Base-by-base conservation (phyloP, 768 basidiomycete genomes). In the Strobilomyces echinocephalus region DNA sequence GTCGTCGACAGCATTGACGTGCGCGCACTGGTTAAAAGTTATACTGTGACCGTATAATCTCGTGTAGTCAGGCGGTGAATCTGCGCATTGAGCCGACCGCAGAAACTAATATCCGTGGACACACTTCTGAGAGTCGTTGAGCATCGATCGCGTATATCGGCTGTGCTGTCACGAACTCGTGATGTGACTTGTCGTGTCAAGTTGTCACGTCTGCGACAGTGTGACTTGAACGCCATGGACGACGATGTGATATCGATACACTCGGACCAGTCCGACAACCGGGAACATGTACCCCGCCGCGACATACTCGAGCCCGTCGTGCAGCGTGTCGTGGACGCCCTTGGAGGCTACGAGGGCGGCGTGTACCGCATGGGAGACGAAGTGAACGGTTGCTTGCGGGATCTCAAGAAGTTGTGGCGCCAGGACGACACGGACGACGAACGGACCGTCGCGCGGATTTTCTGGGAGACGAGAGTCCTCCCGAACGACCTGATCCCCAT, bases 351-450 rank as follows among this genome's bases (percentile, higher is more conserved):
- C 59, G 88, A 92, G 69, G 77, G 68, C 7, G 79, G 76, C 20
- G 69, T 64, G 5, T 93, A 93, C 69, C 75, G 84, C 40, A 80
- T 91, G 63, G 91, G 91, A 40, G 91, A 93, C 73, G 83, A 90
- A 56, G 83, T 79, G n/a, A 74, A 75, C 54, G 88, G 88, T 2
- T 95, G 93, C 70, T 69, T 99, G 60, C 90, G 91, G 62, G 97
- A 98, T 68, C 76, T 99, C 55, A 98, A 98, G 74, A 90, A 85
- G 61, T 79, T 95, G 46, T 98, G 95, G 97, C 74, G 95, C 48
- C 88, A 91, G 69, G 97, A 99, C 69, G 97, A 98, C 63, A 87
- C 86, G 0, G 97, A 99, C 70, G 95, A 98, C 67, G 94, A 95
- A 66, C 83, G 97, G 16, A 97, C 94, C 1, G 88, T 97, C 1